Conservation (phyloP, 164 flowering plant species). For the Stephania japonica region DNA sequence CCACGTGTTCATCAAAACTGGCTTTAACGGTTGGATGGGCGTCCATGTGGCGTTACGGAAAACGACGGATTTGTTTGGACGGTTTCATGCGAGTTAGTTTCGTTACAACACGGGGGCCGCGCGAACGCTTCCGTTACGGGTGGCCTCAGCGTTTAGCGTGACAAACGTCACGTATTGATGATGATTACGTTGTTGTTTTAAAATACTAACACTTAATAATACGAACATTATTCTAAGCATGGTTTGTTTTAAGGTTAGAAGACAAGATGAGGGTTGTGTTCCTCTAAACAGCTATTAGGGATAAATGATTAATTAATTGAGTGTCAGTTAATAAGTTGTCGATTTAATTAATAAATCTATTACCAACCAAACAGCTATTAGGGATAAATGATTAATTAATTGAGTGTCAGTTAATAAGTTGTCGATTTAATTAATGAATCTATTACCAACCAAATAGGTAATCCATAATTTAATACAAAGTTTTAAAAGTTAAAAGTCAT, state of each 20-base stretch:
- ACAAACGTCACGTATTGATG: neutral
- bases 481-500: too few relatives aligned
- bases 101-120: neutral
- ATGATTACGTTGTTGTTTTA: neutral
- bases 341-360: too few relatives aligned
- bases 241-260: neutral
- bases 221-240: too few relatives aligned
- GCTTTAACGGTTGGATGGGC: neutral
- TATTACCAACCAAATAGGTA: too few relatives aligned
- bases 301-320: neutral
- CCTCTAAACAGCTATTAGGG: neutral
- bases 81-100: neutral
- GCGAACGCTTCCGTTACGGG: slow-evolving; percentile 1
- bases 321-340: too few relatives aligned
- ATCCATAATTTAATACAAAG: too few relatives aligned
- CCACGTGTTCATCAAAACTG: neutral
- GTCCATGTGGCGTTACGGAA: neutral
- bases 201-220: neutral
- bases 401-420: too few relatives aligned
- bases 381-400: neutral
- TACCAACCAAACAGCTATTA: neutral
- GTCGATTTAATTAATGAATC: too few relatives aligned
- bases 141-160: neutral
- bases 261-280: slow-evolving; percentile 7
- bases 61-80: slow-evolving; percentile 1